These are phyloP conservation scores for Anastatica hierochuntica DNA, from an alignment of 345 rosid species.

Conservation along the genomic window DNA sequence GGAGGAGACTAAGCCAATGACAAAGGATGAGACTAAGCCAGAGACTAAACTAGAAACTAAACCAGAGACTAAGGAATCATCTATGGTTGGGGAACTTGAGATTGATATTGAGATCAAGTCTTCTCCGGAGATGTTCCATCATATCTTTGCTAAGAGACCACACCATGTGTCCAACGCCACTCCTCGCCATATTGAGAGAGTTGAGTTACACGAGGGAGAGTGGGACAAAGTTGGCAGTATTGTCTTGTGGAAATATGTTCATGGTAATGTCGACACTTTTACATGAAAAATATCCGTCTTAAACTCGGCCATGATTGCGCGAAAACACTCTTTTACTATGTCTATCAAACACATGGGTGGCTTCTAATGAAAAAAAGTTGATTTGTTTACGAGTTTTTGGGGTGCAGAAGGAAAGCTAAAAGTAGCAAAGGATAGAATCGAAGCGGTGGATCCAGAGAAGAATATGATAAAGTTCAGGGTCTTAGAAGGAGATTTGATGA, in stretches of 20 bases:
- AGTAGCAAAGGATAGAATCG: slow-evolving; percentile 24
- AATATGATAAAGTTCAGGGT: slow-evolving; percentile 15
- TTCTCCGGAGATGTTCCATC: slow-evolving; percentile 21
- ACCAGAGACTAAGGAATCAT: too few species aligned
- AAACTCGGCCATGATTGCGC: too few species aligned
- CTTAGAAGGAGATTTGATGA: slow-evolving; percentile 24
- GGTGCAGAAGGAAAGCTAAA: slow-evolving; percentile 17
- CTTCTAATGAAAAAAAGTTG: too few species aligned
- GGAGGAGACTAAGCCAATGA: too few species aligned
- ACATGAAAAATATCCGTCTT: neutral
- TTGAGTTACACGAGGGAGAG: slow-evolving; percentile 31
- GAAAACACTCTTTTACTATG: too few species aligned
- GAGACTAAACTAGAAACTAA: too few species aligned
- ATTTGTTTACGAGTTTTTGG: too few species aligned
- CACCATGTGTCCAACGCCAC: slow-evolving; percentile 27
- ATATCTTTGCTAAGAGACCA: slow-evolving; percentile 28
- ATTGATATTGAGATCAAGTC: slow-evolving; percentile 19
- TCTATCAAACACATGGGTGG: too few species aligned
- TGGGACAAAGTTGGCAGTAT: slow-evolving; percentile 29
- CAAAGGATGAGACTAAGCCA: too few species aligned
- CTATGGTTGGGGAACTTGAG: slow-evolving; percentile 17
- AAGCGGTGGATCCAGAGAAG: slow-evolving; percentile 16
- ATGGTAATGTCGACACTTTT: slow-evolving; percentile 9
- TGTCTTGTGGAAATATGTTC: slow-evolving; percentile 28
- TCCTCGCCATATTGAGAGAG: slow-evolving; percentile 18